phyloP scores from a whole-genome alignment of 2,329 filamentous ascomycete species.

The Ascomycota sp. region DNA sequence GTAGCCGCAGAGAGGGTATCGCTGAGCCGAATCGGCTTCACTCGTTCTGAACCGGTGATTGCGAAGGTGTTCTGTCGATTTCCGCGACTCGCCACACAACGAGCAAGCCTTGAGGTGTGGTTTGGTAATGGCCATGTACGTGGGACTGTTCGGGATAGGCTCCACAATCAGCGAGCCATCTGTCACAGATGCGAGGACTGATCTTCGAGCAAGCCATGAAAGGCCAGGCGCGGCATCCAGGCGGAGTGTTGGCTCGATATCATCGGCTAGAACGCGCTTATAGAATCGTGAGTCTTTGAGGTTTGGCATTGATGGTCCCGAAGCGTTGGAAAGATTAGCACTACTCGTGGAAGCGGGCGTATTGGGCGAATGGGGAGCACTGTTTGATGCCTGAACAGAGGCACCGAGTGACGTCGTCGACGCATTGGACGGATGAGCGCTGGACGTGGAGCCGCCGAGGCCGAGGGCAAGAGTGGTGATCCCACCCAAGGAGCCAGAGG shows the following conservation, averaged over 20 bases:
- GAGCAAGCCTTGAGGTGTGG: constrained; percentile 52
- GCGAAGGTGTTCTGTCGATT: constrained; percentile 48
- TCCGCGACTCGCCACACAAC: constrained; percentile 69
- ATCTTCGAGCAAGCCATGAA: constrained; percentile 80
- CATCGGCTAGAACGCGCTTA: constrained; percentile 71
- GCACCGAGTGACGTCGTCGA: constrained; percentile 38
- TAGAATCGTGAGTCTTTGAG: constrained; percentile 88
- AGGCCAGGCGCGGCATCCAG: constrained; percentile 78
- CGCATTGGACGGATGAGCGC: constrained; percentile 31
- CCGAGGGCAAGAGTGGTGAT: constrained; percentile 21
- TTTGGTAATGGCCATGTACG: constrained; percentile 26
- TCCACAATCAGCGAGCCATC: constrained; percentile 80
- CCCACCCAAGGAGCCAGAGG: constrained; percentile 46
- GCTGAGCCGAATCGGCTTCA: constrained; percentile 68
- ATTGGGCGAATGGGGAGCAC: constrained; percentile 36
- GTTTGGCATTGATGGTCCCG: constrained; percentile 25
- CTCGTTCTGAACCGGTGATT: constrained; percentile 78
- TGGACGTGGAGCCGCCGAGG: constrained; percentile 24
- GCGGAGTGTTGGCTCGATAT: constrained; percentile 83
- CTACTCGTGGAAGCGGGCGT: constrained; percentile 33
- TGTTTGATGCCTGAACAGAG: constrained; percentile 24
- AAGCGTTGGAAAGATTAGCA: constrained; percentile 17
- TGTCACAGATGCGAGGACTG: constrained; percentile 63
- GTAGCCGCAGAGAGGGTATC: constrained; percentile 77
- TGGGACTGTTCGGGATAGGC: constrained; percentile 46